A percentile compares a stretch with the other conserved stretches of the same genome.
Conservation (phyloP, 2,329 filamentous ascomycete species). For the Hypoxylon sp. region DNA sequence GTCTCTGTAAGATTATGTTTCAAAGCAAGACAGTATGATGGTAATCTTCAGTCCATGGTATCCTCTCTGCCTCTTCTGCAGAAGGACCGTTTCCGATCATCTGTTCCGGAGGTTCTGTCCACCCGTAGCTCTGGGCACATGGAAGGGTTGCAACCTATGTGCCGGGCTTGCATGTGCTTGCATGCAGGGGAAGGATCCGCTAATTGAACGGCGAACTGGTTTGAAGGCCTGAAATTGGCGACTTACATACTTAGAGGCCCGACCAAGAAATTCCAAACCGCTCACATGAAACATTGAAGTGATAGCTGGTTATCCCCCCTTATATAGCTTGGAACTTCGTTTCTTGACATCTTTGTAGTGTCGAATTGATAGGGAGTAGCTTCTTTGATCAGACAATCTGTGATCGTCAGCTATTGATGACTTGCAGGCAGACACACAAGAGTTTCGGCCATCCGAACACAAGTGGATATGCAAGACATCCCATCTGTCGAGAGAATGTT, state of each 20-base stretch:
- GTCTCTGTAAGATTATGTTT: not conserved
- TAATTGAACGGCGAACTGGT: constrained; percentile 9
- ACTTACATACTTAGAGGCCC: not conserved
- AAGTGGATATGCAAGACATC: constrained; percentile 29
- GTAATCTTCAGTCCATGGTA: not conserved
- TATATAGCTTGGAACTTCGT: not conserved
- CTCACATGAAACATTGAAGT: not conserved
- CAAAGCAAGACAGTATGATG: not conserved
- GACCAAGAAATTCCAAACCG: not conserved
- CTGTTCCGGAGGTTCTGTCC: constrained; percentile 9
- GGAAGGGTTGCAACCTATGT: constrained; percentile 35
- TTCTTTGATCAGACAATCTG: not conserved
- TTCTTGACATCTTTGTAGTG: not conserved
- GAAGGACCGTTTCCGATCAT: not conserved
- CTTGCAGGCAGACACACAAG: constrained; percentile 21
- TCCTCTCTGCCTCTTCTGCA: not conserved
- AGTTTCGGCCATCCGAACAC: constrained; percentile 24
- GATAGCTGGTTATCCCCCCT: too few species aligned
- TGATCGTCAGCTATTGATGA: constrained; percentile 1
- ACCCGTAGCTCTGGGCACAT: constrained; percentile 27
- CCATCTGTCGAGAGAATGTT: constrained; percentile 11
- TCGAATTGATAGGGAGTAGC: not conserved
- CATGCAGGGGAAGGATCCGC: constrained; percentile 27
- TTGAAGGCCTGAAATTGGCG: not conserved
- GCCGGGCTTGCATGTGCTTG: constrained; percentile 31